Conservation (phyloP, 371 early-diverging fungal genomes). For the Homolaphlyctis polyrhiza region DNA sequence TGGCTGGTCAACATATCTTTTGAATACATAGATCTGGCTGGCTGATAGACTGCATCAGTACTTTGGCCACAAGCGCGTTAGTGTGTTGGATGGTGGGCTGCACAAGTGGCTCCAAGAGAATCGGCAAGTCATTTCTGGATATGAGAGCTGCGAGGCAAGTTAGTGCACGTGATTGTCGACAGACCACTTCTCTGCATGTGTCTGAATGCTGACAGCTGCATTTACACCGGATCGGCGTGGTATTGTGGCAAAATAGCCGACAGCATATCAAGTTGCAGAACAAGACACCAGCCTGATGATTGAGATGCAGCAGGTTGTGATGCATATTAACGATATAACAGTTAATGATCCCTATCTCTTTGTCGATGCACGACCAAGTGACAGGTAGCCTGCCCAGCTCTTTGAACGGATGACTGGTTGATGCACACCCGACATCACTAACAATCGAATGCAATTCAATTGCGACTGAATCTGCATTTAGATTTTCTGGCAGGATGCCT, state of each 20-base stretch:
- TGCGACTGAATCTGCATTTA: too few species aligned
- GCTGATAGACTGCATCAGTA: conserved; percentile 31
- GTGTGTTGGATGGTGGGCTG: conserved; percentile 82
- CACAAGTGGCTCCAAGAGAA: conserved; percentile 65
- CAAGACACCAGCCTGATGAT: neutral
- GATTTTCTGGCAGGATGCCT: conserved; percentile 72
- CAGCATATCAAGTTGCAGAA: neutral
- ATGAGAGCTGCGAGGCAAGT: neutral
- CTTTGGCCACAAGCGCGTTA: conserved; percentile 77
- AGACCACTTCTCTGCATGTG: too few species aligned
- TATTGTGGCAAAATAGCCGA: neutral
- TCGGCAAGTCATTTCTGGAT: conserved; percentile 31
- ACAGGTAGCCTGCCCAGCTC: neutral
- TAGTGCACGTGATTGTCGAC: too few species aligned
- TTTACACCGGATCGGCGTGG: neutral
- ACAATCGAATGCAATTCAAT: too few species aligned
- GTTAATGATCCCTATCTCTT: neutral
- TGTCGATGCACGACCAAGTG: neutral
- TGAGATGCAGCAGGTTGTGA: neutral
- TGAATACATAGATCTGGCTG: neutral
- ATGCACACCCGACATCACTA: too few species aligned
- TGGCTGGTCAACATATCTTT: neutral
- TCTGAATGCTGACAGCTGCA: too few species aligned
- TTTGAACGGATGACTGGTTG: neutral
- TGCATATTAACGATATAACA: conserved; percentile 21